phyloP scores from a whole-genome alignment of 2,329 filamentous ascomycete species.

The Monosporascus cannonballus region DNA sequence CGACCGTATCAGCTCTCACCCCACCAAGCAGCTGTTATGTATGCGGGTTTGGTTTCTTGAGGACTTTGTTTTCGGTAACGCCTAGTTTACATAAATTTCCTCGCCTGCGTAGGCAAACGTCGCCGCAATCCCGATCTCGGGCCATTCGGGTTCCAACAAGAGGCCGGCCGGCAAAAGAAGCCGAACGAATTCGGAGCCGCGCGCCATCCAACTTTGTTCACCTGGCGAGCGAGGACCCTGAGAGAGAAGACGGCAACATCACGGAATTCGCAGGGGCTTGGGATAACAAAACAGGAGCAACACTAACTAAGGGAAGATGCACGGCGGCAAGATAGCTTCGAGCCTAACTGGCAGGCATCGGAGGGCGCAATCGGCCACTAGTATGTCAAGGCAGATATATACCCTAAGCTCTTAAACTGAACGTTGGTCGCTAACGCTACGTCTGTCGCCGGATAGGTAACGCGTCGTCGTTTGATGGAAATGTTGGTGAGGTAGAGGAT shows the following conservation, averaged over 20 bases:
- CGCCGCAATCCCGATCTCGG: not conserved
- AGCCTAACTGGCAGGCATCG: conserved; percentile 19
- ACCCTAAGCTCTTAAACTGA: not conserved
- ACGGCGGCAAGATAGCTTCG: conserved; percentile 20
- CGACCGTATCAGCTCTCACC: not conserved
- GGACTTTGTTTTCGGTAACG: not conserved
- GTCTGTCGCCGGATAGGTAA: conserved; percentile 15
- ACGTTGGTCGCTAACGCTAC: conserved; percentile 6
- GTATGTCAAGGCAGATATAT: conserved; percentile 13
- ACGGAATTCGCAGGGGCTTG: not conserved
- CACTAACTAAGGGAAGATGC: conserved; percentile 12
- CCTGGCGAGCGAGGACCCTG: no score
- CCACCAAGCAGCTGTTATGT: not conserved
- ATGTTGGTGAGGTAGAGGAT: conserved; percentile 45
- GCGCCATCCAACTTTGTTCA: not conserved
- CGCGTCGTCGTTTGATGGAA: conserved; percentile 48
- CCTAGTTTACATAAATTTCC: not conserved
- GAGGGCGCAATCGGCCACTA: conserved; percentile 22
- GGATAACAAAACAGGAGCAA: not conserved
- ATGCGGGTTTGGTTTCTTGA: not conserved
- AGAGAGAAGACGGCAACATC: not conserved
- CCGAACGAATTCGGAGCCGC: not conserved
- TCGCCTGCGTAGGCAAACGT: not conserved
- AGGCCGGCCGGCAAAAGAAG: not conserved
- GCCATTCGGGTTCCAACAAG: not conserved